A percentile compares a stretch with the other conserved stretches of the same genome.
phyloP scores from a whole-genome alignment of 257 asterid genomes.

The Linderniella brevidens region DNA sequence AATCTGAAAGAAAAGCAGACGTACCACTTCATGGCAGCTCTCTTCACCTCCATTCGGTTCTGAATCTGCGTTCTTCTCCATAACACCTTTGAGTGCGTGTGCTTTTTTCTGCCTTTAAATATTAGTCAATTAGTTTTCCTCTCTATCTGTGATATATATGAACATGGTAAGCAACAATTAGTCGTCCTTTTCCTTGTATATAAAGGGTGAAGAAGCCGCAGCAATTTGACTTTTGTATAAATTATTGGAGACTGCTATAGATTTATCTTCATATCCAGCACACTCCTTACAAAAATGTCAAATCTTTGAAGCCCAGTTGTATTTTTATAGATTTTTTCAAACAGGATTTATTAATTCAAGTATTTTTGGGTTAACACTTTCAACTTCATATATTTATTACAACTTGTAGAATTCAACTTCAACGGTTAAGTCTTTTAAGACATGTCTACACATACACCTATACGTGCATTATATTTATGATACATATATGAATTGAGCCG shows the following conservation, averaged over 20 bases:
- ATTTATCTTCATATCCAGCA: slow-evolving; percentile 1
- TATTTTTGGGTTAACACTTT: background rate
- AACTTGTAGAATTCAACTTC: slow-evolving; percentile 73
- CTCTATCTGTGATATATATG: slow-evolving; percentile 19
- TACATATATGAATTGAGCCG: background rate
- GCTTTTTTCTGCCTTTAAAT: background rate
- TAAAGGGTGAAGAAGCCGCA: background rate
- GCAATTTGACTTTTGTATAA: too few species aligned
- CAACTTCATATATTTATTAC: slow-evolving; percentile 7
- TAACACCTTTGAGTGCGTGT: background rate
- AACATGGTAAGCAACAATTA: background rate
- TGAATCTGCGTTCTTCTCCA: slow-evolving; percentile 22
- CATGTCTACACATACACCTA: slow-evolving; percentile 5
- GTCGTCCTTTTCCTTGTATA: slow-evolving; percentile 16
- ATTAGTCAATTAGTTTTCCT: slow-evolving; percentile 6
- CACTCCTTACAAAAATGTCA: slow-evolving; percentile 8
- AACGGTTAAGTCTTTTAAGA: slow-evolving; percentile 70
- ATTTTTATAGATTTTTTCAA: slow-evolving; percentile 14
- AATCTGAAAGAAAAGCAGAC: slow-evolving; percentile 15
- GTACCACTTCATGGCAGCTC: slow-evolving; percentile 25
- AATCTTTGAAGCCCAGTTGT: slow-evolving; percentile 17
- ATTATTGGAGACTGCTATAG: too few species aligned
- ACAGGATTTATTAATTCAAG: background rate
- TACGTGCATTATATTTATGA: too few species aligned
- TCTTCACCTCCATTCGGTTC: slow-evolving; percentile 23